phyloP scores from a whole-genome alignment of 2,329 filamentous ascomycete species.

The Trichoderma afroharzianum region DNA sequence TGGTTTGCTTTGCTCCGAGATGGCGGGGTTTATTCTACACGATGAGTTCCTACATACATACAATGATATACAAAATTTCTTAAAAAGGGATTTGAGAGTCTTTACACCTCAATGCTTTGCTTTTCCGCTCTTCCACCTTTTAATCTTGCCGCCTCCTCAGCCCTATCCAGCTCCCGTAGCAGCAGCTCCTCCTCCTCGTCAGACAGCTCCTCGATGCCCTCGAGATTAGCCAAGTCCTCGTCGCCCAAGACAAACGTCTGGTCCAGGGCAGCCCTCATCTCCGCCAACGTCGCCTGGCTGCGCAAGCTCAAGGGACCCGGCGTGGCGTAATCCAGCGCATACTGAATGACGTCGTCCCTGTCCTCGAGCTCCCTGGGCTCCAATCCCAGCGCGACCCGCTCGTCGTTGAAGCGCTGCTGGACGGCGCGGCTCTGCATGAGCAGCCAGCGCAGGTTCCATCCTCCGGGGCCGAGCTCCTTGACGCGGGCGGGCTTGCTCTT shows the following conservation, averaged over 20 bases:
- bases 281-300: constrained; percentile 37
- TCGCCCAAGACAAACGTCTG: constrained; percentile 48
- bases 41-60: constrained; percentile 7
- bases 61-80: constrained; percentile 18
- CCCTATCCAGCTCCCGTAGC: constrained; percentile 32
- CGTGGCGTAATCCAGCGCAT: constrained; percentile 41
- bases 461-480: constrained; percentile 81
- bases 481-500: constrained; percentile 74
- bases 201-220: constrained; percentile 38
- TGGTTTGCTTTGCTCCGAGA: not conserved
- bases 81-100: not conserved
- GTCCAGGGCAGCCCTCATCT: constrained; percentile 38
- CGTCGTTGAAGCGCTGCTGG: constrained; percentile 59
- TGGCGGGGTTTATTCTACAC: constrained; percentile 14
- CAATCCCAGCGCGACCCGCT: constrained; percentile 65
- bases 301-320: constrained; percentile 36
- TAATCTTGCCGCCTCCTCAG: constrained; percentile 20
- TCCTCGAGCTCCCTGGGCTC: constrained; percentile 35
- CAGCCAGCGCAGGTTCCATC: constrained; percentile 86
- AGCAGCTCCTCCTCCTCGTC: constrained; percentile 36
- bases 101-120: constrained; percentile 3
- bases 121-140: not conserved
- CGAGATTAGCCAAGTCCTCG: constrained; percentile 36
- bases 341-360: constrained; percentile 37
- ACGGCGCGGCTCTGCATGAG: constrained; percentile 74